These are phyloP conservation scores for Solanum hybrid DNA, from an alignment of 305 asterid genomes.

Conservation along the genomic window DNA sequence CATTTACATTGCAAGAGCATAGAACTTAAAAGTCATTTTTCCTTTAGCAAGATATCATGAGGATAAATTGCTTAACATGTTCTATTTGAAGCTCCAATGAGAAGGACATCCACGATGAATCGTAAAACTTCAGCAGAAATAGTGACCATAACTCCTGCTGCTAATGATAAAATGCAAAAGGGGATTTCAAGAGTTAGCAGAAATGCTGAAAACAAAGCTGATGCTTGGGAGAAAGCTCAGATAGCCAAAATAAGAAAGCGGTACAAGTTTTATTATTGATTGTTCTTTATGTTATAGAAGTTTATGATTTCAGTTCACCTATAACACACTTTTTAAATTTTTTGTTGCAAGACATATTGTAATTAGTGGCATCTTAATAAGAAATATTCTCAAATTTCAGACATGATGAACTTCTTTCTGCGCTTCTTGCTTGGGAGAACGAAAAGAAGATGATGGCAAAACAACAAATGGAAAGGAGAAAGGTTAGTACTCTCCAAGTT, in stretches of 20 bases:
- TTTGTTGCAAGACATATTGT: not conserved
- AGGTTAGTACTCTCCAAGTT: slow-evolving; percentile 25
- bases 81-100: slow-evolving; percentile 27
- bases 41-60: not conserved
- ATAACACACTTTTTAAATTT: not conserved
- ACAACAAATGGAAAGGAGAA: slow-evolving; percentile 40
- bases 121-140: slow-evolving; percentile 16
- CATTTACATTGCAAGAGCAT: not conserved
- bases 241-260: slow-evolving; percentile 46
- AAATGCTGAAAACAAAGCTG: slow-evolving; percentile 27
- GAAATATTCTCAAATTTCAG: slow-evolving; percentile 18
- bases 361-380: not conserved
- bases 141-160: slow-evolving; percentile 15
- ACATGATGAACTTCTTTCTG: slow-evolving; percentile 34
- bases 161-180: slow-evolving; percentile 21
- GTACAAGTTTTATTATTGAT: slow-evolving; percentile 15
- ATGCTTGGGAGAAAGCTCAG: slow-evolving; percentile 59
- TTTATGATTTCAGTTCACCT: not conserved
- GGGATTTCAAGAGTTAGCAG: slow-evolving; percentile 15
- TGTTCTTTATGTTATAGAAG: not conserved
- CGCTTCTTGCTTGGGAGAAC: slow-evolving; percentile 51
- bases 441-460: slow-evolving; percentile 43
- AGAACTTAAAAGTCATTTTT: not conserved
- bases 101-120: slow-evolving; percentile 20
- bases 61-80: not conserved